phyloP scores from a whole-genome alignment of 495 filamentous ascomycete genomes.

The Penicillium silybi region DNA sequence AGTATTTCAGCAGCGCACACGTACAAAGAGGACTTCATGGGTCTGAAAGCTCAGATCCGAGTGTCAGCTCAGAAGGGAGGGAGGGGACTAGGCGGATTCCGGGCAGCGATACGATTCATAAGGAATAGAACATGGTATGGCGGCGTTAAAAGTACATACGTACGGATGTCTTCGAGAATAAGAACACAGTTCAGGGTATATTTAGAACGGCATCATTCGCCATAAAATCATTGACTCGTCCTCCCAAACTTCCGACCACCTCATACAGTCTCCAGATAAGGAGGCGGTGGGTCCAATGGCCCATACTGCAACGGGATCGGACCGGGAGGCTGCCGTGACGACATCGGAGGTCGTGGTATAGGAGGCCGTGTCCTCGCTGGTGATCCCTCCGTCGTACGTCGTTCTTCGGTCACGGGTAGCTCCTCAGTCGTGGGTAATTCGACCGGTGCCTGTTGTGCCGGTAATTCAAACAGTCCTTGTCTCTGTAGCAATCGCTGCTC shows the following conservation, averaged over 20 bases:
- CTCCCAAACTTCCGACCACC: not conserved
- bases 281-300: not conserved
- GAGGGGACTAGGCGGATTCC: not conserved
- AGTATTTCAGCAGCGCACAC: constrained; percentile 1
- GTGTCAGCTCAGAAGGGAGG: constrained; percentile 4
- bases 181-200: not conserved
- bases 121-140: constrained; percentile 4
- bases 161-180: not conserved
- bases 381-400: too few species aligned
- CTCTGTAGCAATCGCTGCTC: not conserved
- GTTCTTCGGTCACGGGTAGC: too few species aligned
- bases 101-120: constrained; percentile 9
- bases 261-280: not conserved
- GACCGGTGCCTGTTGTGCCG: not conserved
- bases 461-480: not conserved
- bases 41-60: constrained; percentile 14
- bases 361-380: not conserved
- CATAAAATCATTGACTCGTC: not conserved
- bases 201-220: not conserved
- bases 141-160: too few species aligned
- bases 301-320: not conserved
- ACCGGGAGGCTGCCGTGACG: too few species aligned
- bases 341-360: not conserved
- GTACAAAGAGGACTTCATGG: constrained; percentile 3
- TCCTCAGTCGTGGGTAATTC: not conserved